Evolutionary conservation across 768 basidiomycete genomes (phyloP).

Genomic region (Tricholoma furcatifolium): DNA sequence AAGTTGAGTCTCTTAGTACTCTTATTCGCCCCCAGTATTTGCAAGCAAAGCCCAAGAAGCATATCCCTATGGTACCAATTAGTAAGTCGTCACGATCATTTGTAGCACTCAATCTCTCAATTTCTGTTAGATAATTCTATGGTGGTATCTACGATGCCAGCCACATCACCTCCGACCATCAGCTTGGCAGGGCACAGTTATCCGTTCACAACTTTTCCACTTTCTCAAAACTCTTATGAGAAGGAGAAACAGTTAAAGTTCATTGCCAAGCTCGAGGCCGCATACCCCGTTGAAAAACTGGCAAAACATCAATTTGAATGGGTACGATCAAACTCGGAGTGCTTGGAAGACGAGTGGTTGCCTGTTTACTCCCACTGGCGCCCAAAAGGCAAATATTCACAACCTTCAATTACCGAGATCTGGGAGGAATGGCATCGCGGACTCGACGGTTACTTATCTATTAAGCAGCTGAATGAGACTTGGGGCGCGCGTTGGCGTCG

Average conservation of each 20-base stretch:
- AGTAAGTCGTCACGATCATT: neutral
- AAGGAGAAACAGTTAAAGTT: conserved; percentile 3
- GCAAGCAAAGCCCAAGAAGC: neutral
- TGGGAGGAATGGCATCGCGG: neutral
- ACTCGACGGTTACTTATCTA: neutral
- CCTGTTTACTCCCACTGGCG: conserved; percentile 22
- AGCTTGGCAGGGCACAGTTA: neutral
- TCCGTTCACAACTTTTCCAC: conserved; percentile 2
- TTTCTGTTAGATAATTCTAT: neutral
- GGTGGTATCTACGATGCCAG: neutral
- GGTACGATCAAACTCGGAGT: conserved; percentile 14
- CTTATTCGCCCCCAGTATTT: neutral
- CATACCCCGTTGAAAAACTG: neutral
- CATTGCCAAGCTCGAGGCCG: conserved; percentile 2
- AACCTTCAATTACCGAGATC: neutral
- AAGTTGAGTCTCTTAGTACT: neutral
- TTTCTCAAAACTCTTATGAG: conserved; percentile 2
- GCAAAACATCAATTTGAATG: conserved; percentile 22
- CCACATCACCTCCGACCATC: neutral
- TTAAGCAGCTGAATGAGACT: neutral
- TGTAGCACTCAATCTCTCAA: neutral
- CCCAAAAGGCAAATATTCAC: conserved; percentile 6
- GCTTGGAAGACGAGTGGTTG: conserved; percentile 21
- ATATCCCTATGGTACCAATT: neutral
- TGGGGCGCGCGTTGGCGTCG: no score